phyloP scores from a whole-genome alignment of 768 basidiomycete genomes.

The Psilocybe cyanescens region DNA sequence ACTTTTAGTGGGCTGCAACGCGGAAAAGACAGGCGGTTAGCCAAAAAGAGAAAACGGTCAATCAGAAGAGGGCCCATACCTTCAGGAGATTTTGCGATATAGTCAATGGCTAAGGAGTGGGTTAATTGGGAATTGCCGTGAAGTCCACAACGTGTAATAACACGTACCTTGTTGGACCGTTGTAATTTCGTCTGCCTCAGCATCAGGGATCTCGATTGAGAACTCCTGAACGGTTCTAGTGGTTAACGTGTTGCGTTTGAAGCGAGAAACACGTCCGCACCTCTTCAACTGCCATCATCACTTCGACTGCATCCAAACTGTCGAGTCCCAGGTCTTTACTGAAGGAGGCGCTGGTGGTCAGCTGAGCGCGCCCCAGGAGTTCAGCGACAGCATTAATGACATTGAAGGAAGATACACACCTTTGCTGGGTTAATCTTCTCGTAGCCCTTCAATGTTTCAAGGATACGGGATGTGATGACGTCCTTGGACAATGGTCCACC shows the following conservation, averaged over 20 bases:
- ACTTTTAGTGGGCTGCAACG: slow-evolving; percentile 50
- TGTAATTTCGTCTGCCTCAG: slow-evolving; percentile 92
- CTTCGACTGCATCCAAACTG: slow-evolving; percentile 96
- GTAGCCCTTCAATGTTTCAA: slow-evolving; percentile 86
- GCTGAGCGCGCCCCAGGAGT: slow-evolving; percentile 41
- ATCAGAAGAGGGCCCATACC: slow-evolving; percentile 45
- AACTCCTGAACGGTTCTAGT: slow-evolving; percentile 70
- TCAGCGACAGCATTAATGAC: background rate
- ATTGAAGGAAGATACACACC: slow-evolving; percentile 37
- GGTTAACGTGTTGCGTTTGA: background rate
- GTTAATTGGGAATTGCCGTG: slow-evolving; percentile 22
- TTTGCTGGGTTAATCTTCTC: slow-evolving; percentile 85
- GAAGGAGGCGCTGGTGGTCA: slow-evolving; percentile 69
- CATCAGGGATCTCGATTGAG: slow-evolving; percentile 96
- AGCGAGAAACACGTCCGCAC: slow-evolving; percentile 34
- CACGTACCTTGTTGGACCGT: slow-evolving; percentile 86
- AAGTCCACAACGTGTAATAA: slow-evolving; percentile 2
- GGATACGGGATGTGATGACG: slow-evolving; percentile 71
- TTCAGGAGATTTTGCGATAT: slow-evolving; percentile 92
- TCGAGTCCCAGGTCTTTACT: slow-evolving; percentile 88
- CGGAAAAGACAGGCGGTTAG: slow-evolving; percentile 23
- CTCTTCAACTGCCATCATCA: slow-evolving; percentile 99
- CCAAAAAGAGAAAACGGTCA: slow-evolving; percentile 13
- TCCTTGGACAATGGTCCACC: slow-evolving; percentile 67
- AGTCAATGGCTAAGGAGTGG: slow-evolving; percentile 78